Evolutionary conservation across 2,329 filamentous ascomycete genomes (phyloP), one percentile per base, ranked within the genome.

Genomic region (Berkeleyomyces basicola): DNA sequence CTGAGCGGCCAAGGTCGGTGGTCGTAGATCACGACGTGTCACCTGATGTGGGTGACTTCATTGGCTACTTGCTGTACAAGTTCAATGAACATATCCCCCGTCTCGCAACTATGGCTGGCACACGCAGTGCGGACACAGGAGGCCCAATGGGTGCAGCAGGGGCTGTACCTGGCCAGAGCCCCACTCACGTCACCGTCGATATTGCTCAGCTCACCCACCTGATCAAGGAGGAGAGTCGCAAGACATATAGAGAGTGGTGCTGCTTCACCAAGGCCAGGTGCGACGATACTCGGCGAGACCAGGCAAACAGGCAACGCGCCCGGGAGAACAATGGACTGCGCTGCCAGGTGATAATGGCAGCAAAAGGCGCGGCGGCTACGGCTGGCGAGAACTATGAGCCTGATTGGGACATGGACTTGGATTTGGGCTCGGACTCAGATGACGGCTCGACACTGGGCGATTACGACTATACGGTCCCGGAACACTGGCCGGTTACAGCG

Each of bases 11-110:
- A 3, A 47, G n/a, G 11, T 67, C 68, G 9, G 66, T 67, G 1
- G 66, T 66, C 53, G 53, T 68, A 5, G 65, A 67, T 53, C 66
- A 65, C n/a, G 66, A 67, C 33, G 62, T 67, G 42, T 66, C 65
- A 1, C 65, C 65, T 10, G 66, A 67, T 58, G 61, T 67, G 3
- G 66, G 65, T 23, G 65, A 66, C 39, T 67, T 62, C 55, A 62
- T 67, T 9, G 65, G 62, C 44, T 66, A 63, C 31, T 37, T 67
- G n/a, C 63, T 65, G 9, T 55, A 58, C 58, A 47, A 61, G 58
- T 57, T 61, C 14, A 55, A 61, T 2, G 49, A 62, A 9, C 36
- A 57, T 1, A 39, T 65, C 14, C 60, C 60, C 14, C 43, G 37
- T 10, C 42, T 63, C 23, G 16, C 42, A 4, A 11, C 51, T 3